Percentiles rank a stretch among this genome's conserved stretches.
phyloP scores from a whole-genome alignment of 164 flowering plant species.

The Vitis rotundifolia region DNA sequence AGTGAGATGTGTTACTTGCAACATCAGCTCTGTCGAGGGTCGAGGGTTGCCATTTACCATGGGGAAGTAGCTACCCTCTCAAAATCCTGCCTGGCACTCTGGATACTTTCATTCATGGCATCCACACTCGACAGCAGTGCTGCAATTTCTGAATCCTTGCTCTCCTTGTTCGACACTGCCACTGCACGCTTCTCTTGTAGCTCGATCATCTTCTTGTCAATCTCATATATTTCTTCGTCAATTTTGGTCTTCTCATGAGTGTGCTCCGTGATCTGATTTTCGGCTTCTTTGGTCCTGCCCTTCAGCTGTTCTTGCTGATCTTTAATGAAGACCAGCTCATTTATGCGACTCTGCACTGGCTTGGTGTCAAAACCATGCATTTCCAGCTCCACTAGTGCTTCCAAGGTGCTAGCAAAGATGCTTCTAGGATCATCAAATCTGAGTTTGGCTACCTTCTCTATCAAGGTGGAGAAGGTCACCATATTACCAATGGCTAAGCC shows the following conservation, averaged over 20 bases:
- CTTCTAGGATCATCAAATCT: conserved; percentile 31
- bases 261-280: conserved; percentile 19
- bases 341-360: conserved; percentile 23
- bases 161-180: conserved; percentile 12
- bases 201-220: conserved; percentile 26
- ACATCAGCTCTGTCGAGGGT: too few relatives aligned
- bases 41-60: conserved; percentile 11
- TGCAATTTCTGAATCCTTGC: conserved; percentile 17
- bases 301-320: conserved; percentile 18
- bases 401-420: conserved; percentile 23
- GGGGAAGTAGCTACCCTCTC: conserved; percentile 23
- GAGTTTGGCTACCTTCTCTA: conserved; percentile 29
- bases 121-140: conserved; percentile 10
- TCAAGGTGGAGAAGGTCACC: conserved; percentile 40
- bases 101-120: conserved; percentile 6
- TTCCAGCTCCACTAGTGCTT: conserved; percentile 45
- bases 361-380: conserved; percentile 45
- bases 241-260: conserved; percentile 11
- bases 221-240: conserved; percentile 23
- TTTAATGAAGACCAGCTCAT: conserved; percentile 28
- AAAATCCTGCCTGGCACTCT: conserved; percentile 18
- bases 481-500: conserved; percentile 53
- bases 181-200: conserved; percentile 25
- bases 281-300: conserved; percentile 10
- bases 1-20: too few relatives aligned